Conservation (phyloP, 192 early-diverging fungal species). For the Dissophora ornata region DNA sequence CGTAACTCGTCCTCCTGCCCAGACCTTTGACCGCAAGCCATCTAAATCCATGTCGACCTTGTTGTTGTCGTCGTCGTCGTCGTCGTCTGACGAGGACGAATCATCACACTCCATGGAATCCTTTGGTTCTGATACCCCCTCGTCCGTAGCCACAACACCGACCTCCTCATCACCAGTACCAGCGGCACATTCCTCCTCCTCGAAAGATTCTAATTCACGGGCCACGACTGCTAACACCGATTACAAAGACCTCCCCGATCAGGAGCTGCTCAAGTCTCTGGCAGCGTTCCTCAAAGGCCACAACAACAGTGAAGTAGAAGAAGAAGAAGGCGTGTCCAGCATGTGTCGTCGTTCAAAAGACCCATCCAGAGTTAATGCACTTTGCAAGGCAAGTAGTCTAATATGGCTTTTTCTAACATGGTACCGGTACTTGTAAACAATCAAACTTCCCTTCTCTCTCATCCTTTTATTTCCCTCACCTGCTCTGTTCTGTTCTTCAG, state of each 20-base stretch:
- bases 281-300: slow-evolving; percentile 11
- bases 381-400: too few relatives aligned
- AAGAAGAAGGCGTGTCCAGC: not conserved
- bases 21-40: too few relatives aligned
- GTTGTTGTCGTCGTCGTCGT: not conserved
- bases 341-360: not conserved
- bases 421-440: not conserved
- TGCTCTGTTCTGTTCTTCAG: not conserved
- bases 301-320: not conserved
- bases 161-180: not conserved
- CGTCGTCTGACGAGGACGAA: not conserved
- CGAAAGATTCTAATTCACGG: too few relatives aligned
- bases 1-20: too few relatives aligned
- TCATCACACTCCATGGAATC: not conserved
- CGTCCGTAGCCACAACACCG: not conserved
- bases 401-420: too few relatives aligned
- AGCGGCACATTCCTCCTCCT: not conserved
- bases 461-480: not conserved
- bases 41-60: too few relatives aligned
- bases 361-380: too few relatives aligned
- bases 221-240: not conserved
- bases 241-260: slow-evolving; percentile 13
- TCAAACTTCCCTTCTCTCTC: slow-evolving; percentile 14
- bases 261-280: slow-evolving; percentile 13
- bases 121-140: not conserved